Evolutionary conservation across 1,284 basidiomycete genomes (phyloP).

Genomic region (Rhodotorula glutinis): DNA sequence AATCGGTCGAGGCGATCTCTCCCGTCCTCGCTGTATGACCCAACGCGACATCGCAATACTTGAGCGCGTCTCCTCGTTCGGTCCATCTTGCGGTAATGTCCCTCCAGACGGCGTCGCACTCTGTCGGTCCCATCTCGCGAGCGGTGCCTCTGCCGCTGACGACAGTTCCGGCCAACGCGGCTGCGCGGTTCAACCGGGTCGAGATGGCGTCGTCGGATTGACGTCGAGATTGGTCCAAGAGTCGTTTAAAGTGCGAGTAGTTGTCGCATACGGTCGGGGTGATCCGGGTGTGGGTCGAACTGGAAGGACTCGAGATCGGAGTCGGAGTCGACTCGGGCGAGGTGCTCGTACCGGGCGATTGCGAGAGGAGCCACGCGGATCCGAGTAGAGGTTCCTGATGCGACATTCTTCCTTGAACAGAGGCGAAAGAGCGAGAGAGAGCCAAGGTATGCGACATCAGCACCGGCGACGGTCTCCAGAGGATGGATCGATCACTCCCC

Average conservation of each 20-base stretch:
- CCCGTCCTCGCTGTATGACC: neutral
- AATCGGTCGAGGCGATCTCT: neutral
- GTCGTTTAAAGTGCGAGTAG: constrained; percentile 20
- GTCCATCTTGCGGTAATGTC: constrained; percentile 24
- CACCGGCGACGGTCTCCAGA: too few species aligned
- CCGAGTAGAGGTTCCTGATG: constrained; percentile 23
- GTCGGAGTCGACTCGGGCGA: too few species aligned
- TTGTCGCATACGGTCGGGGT: constrained; percentile 28
- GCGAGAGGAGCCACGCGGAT: constrained; percentile 32
- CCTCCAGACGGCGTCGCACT: constrained; percentile 35
- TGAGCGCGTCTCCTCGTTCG: constrained; percentile 22
- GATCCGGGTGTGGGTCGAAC: constrained; percentile 9
- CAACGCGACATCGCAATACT: constrained; percentile 26
- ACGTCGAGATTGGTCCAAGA: constrained; percentile 24
- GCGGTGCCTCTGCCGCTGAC: neutral
- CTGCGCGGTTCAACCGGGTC: constrained; percentile 28
- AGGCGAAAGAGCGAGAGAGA: too few species aligned
- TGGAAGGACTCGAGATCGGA: too few species aligned
- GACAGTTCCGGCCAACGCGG: constrained; percentile 12
- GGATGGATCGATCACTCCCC: too few species aligned
- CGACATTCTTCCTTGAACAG: neutral
- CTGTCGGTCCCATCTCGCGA: constrained; percentile 6
- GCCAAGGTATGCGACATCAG: too few species aligned
- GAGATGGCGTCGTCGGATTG: constrained; percentile 33
- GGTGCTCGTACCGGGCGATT: constrained; percentile 14